Conservation (phyloP, 1,139 yeast species). For the Hyphopichia burtonii region DNA sequence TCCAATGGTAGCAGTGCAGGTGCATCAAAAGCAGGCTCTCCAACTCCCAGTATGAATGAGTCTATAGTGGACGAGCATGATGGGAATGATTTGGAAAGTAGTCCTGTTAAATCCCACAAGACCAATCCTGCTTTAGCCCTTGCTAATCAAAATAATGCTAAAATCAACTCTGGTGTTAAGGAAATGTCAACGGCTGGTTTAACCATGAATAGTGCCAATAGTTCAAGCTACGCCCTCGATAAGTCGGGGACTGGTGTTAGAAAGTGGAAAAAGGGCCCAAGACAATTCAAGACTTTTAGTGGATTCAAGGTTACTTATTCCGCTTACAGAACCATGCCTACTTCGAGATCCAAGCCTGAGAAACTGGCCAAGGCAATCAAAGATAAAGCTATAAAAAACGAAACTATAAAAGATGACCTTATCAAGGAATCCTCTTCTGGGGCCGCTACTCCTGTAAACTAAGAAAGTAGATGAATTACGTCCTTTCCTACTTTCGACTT, state of each 20-base stretch:
- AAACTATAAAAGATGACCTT: too few species aligned
- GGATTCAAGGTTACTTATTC: constrained; percentile 52
- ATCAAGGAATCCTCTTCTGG: not conserved
- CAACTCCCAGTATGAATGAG: constrained; percentile 15
- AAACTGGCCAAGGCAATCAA: not conserved
- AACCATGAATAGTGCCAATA: constrained; percentile 35
- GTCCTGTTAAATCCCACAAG: not conserved
- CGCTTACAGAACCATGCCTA: constrained; percentile 27
- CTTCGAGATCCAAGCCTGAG: not conserved
- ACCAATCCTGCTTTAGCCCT: not conserved
- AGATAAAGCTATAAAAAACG: not conserved
- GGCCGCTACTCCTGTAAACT: constrained; percentile 1
- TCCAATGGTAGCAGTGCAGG: constrained; percentile 6
- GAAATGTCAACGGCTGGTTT: constrained; percentile 45
- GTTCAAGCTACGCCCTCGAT: constrained; percentile 32
- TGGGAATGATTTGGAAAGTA: not conserved
- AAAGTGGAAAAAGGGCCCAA: constrained; percentile 51
- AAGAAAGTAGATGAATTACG: not conserved
- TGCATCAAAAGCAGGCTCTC: constrained; percentile 20
- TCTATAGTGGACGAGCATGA: not conserved
- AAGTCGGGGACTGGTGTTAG: constrained; percentile 50
- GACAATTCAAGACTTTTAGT: constrained; percentile 55
- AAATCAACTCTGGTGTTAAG: constrained; percentile 42
- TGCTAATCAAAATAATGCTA: constrained; percentile 18
- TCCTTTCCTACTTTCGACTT: too few species aligned